Conservation (phyloP, 169 alveolate species). For the Plasmodium vinckei region DNA sequence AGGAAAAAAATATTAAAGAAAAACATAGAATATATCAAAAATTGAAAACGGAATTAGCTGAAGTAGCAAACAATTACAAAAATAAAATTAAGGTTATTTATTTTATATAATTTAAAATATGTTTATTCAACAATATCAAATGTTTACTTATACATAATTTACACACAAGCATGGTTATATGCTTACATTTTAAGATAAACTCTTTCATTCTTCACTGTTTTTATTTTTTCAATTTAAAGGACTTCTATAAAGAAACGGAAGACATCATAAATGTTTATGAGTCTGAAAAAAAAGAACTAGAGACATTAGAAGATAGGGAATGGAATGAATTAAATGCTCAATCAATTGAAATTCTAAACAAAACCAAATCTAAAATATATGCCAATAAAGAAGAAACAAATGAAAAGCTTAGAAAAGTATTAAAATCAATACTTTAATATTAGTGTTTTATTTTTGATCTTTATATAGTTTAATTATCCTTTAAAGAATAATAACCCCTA, state of each 20-base stretch:
- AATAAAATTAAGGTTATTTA: conserved; percentile 43
- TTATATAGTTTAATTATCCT: too few species aligned
- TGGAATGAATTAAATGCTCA: conserved; percentile 59
- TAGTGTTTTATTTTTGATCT: neutral
- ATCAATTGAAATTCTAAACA: conserved; percentile 41
- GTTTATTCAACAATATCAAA: too few species aligned
- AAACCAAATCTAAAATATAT: conserved; percentile 33
- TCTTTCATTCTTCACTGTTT: neutral
- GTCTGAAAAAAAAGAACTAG: conserved; percentile 35
- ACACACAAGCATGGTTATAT: conserved; percentile 1
- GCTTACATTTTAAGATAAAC: neutral
- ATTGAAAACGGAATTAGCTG: conserved; percentile 34
- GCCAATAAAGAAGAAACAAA: conserved; percentile 58
- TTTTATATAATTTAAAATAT: too few species aligned
- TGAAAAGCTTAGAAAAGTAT: conserved; percentile 55
- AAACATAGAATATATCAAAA: conserved; percentile 45
- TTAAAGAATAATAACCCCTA: too few species aligned
- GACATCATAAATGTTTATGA: conserved; percentile 45
- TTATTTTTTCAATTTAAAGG: conserved; percentile 7
- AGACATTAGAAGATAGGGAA: conserved; percentile 61
- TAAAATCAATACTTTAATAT: conserved; percentile 34
- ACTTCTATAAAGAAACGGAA: conserved; percentile 46
- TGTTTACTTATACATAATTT: neutral
- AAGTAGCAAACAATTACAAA: conserved; percentile 48
- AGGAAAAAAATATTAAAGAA: conserved; percentile 57